Evolutionary conservation across 305 asterid species (phyloP).

Genomic region (Fraxinus latifolia): DNA sequence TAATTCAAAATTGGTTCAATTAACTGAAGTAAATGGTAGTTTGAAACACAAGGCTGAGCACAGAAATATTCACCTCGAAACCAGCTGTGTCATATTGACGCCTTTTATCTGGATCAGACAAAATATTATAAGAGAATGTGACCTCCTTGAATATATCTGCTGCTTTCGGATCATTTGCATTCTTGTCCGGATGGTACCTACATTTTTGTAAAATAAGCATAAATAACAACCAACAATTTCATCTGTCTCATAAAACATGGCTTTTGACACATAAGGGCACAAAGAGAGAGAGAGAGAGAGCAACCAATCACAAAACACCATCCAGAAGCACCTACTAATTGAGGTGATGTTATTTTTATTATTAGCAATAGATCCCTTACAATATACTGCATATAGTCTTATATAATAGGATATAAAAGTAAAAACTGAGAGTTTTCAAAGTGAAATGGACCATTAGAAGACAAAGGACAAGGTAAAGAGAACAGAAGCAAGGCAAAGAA

Average conservation of each 20-base stretch:
- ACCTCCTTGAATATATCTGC: conserved; percentile 91
- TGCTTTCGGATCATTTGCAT: conserved; percentile 81
- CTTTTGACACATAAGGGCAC: background rate
- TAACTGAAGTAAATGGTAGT: background rate
- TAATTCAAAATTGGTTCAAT: background rate
- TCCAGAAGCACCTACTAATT: background rate
- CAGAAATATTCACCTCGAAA: conserved; percentile 60
- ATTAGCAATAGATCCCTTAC: background rate
- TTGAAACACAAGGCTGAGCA: conserved; percentile 13
- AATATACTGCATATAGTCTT: background rate
- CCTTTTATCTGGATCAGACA: conserved; percentile 88
- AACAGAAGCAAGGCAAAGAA: background rate
- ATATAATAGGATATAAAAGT: background rate
- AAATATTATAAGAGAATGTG: conserved; percentile 86
- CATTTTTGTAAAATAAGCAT: conserved; percentile 18
- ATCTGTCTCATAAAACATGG: background rate
- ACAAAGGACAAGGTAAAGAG: background rate
- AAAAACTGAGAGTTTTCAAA: background rate
- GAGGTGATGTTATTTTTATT: background rate
- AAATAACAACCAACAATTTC: conserved; percentile 11
- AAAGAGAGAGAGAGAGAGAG: background rate
- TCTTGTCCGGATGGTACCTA: conserved; percentile 99
- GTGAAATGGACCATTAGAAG: background rate
- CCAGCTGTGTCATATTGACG: conserved; percentile 83
- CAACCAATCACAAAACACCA: background rate